These are phyloP conservation scores for Mangifera indica DNA, from an alignment of 345 rosid genomes.

Conservation along the genomic window DNA sequence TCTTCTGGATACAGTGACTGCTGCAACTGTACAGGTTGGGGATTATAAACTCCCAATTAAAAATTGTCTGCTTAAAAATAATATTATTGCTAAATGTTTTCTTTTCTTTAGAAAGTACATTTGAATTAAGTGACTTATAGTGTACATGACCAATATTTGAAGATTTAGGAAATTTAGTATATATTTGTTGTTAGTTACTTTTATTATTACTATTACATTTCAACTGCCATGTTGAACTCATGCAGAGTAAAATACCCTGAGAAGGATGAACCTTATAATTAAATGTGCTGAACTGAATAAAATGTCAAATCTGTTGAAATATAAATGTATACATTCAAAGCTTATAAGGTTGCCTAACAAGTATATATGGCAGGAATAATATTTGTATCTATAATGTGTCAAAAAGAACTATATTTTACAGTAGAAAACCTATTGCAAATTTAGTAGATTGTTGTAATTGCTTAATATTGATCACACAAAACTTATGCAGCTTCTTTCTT, in stretches of 20 bases:
- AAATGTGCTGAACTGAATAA: not conserved
- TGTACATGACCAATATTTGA: not conserved
- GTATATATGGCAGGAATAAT: not conserved
- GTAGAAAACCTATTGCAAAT: not conserved
- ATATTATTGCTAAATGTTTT: not conserved
- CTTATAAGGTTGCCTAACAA: not conserved
- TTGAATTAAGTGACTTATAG: not conserved
- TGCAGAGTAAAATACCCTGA: not conserved
- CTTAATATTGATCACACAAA: not conserved
- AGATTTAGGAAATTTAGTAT: too few relatives aligned
- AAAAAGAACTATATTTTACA: not conserved
- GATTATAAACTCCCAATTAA: not conserved
- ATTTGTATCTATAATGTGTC: not conserved
- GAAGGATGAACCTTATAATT: not conserved
- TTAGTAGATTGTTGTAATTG: not conserved
- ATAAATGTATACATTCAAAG: not conserved
- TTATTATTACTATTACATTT: not conserved
- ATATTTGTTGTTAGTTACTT: not conserved
- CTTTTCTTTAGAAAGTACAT: not conserved
- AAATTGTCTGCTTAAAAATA: not conserved
- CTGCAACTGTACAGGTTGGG: conserved; percentile 94
- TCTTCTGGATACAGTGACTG: conserved; percentile 89
- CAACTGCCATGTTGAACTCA: not conserved
- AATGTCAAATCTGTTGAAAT: not conserved
- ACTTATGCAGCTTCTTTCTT: not conserved